Conservation (phyloP, 768 basidiomycete species). For the Candolleomyces efflorescens region DNA sequence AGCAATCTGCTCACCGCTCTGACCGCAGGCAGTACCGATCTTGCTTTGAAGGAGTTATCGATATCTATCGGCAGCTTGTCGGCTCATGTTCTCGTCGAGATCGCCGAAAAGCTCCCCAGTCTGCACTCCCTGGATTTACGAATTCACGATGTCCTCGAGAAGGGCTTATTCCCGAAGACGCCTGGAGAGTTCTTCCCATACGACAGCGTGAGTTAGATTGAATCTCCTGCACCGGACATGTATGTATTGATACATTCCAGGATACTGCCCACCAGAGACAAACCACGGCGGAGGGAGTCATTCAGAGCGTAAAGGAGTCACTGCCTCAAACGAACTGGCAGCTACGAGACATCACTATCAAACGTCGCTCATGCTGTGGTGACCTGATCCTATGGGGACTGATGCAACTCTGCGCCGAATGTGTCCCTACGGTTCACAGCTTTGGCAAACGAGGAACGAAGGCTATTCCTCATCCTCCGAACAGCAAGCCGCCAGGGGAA, state of each 20-base stretch:
- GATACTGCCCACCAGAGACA: background rate
- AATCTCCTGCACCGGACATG: background rate
- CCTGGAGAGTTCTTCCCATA: slow-evolving; percentile 14
- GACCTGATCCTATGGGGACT: slow-evolving; percentile 14
- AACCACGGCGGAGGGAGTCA: slow-evolving; percentile 5
- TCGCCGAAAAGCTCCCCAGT: background rate
- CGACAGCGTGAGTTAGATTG: background rate
- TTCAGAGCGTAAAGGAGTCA: background rate
- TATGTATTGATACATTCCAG: background rate
- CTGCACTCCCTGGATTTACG: background rate
- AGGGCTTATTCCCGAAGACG: background rate
- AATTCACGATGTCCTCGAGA: slow-evolving; percentile 1
- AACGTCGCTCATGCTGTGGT: slow-evolving; percentile 14
- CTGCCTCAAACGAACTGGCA: slow-evolving; percentile 6
- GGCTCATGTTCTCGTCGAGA: background rate
- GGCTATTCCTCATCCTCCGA: slow-evolving; percentile 11
- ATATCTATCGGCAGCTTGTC: background rate
- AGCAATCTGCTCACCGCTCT: background rate
- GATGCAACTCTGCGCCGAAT: slow-evolving; percentile 9
- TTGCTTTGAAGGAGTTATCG: slow-evolving; percentile 1
- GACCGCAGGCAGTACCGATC: too few relatives aligned
- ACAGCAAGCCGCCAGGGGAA: slow-evolving; percentile 3
- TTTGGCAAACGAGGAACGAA: slow-evolving; percentile 8
- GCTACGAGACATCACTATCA: slow-evolving; percentile 12
- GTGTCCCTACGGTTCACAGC: slow-evolving; percentile 11